These are phyloP conservation scores for Kwoniella heveanensis DNA, from an alignment of 768 basidiomycete species.

Conservation along the genomic window DNA sequence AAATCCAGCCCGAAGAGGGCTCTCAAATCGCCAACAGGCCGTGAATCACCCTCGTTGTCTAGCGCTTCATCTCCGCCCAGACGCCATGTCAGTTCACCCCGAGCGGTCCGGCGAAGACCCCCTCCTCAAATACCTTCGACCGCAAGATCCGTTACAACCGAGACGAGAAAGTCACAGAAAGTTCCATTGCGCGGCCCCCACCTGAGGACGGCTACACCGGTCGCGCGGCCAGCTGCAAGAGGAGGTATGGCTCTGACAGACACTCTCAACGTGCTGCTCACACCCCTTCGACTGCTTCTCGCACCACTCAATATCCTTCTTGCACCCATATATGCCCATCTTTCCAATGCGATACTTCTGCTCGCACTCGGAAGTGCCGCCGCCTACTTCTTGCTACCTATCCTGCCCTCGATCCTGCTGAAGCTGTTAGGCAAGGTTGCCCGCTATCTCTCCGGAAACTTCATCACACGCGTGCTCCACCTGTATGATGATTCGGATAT, in stretches of 20 bases:
- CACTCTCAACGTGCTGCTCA: conserved; percentile 21
- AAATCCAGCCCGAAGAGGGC: not conserved
- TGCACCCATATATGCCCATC: conserved; percentile 22
- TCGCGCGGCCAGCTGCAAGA: not conserved
- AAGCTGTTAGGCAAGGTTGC: conserved; percentile 11
- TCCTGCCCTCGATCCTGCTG: conserved; percentile 25
- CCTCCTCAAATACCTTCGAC: not conserved
- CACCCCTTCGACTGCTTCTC: conserved; percentile 22
- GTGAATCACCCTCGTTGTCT: not conserved
- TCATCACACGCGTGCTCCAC: conserved; percentile 1
- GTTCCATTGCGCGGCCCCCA: not conserved
- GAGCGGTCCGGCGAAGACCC: not conserved
- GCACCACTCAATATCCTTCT: conserved; percentile 23
- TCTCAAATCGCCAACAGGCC: not conserved
- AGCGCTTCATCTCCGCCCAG: not conserved
- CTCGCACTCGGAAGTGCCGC: conserved; percentile 1
- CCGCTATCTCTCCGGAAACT: conserved; percentile 8
- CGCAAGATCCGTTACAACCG: not conserved
- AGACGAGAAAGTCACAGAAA: not conserved
- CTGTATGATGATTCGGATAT: conserved; percentile 3
- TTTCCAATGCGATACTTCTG: conserved; percentile 14
- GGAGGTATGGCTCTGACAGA: not conserved
- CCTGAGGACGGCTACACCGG: not conserved
- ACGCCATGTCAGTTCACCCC: not conserved
- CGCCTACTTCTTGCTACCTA: conserved; percentile 16